These are phyloP conservation scores for Euphorbia peplus DNA, from an alignment of 345 rosid species.

Conservation along the genomic window DNA sequence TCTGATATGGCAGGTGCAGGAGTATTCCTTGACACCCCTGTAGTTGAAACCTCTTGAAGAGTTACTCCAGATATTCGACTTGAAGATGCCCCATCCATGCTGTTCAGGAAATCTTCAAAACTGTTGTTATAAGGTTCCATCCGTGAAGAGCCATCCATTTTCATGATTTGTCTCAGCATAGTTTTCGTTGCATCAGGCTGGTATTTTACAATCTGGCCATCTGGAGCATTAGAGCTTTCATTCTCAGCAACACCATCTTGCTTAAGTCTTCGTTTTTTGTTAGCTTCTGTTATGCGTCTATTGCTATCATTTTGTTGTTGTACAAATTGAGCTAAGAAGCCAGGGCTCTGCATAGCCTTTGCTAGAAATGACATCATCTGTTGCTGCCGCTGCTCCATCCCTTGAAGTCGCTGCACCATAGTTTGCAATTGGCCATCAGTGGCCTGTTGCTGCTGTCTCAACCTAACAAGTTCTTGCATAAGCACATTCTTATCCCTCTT, in stretches of 20 bases:
- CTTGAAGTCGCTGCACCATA: slow-evolving; percentile 89
- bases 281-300: slow-evolving; percentile 70
- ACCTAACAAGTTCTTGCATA: slow-evolving; percentile 93
- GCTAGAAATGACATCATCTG: slow-evolving; percentile 97
- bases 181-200: slow-evolving; percentile 76
- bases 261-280: slow-evolving; percentile 82
- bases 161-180: slow-evolving; percentile 70
- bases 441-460: slow-evolving; percentile 93
- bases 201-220: slow-evolving; percentile 91
- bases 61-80: slow-evolving; percentile 56
- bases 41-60: slow-evolving; percentile 74
- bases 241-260: slow-evolving; percentile 58
- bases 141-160: slow-evolving; percentile 46
- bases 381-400: slow-evolving; percentile 98
- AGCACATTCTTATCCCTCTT: slow-evolving; percentile 98
- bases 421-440: slow-evolving; percentile 85
- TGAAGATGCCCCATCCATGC: slow-evolving; percentile 49
- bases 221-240: slow-evolving; percentile 46
- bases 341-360: slow-evolving; percentile 92
- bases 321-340: slow-evolving; percentile 88
- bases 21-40: slow-evolving; percentile 34
- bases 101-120: slow-evolving; percentile 47
- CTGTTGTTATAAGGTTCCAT: slow-evolving; percentile 44
- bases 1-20: slow-evolving; percentile 45
- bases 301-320: slow-evolving; percentile 88